Evolutionary conservation across 352 stramenopile species (phyloP), one percentile per base, ranked within the genome.

Genomic region (Blastocystis sp.): DNA sequence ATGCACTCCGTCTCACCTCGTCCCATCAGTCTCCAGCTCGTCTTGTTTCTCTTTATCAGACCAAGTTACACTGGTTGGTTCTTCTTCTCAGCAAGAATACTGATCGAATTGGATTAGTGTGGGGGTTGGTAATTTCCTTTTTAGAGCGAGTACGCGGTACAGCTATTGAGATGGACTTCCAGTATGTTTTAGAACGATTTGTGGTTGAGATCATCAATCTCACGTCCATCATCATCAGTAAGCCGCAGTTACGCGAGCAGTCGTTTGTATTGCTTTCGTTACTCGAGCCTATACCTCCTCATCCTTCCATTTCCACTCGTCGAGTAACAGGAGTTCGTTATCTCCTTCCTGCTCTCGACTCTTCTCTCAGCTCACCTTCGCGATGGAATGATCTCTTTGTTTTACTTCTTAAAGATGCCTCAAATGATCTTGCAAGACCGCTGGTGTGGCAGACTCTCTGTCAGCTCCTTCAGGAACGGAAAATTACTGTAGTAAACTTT

Each of bases 1-100:
- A 85, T 43, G 56, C 73, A n/a, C 63, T 73, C 30, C 24, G 24
- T 37, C 11, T 73, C 20, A 50, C 63, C 24, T 41, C 30, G 7
- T 11, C n/a, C 11, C 63, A 43, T 37, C 39, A n/a, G 16, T 68
- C 73, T 5, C 11, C 43, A 5, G 20, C 3, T 16, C n/a, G n/a
- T 2, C 50, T 85, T 3, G 41, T 53, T 55, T 85, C 73, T 2
- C n/a, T 85, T 0, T 85, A 66, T 16, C 53, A 47, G 11, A 37
- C 63, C 6, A 85, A 85, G 56, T 55, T 85, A 26, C 73, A 85
- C 50, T 85, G 73, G 73, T 16, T 85, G 50, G 73, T 85, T 3
- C 56, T 85, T 1, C 56, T 85, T 5, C 55, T 85, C 20, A 68
- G 47, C 56, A 85, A 85, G 73, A 85, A 85, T 43, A 65, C 54